These are phyloP conservation scores for Eustoma russellianum DNA, from an alignment of 257 asterid genomes.

Conservation along the genomic window DNA sequence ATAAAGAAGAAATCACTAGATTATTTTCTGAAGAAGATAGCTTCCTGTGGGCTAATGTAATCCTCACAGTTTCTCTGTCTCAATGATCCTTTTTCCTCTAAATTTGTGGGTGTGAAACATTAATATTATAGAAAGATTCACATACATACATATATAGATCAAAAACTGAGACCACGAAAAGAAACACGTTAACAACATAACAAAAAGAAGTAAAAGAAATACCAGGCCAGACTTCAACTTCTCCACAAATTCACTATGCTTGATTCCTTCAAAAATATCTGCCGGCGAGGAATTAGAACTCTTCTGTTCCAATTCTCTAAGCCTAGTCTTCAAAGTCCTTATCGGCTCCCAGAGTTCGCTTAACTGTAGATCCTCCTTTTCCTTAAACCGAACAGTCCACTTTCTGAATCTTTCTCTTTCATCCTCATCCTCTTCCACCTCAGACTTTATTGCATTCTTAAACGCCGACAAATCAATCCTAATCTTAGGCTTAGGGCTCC, in stretches of 20 bases:
- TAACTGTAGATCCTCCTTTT: conserved; percentile 51
- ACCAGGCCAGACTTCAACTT: conserved; percentile 93
- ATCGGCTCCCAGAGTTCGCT: conserved; percentile 82
- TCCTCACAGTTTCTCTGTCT: too few relatives aligned
- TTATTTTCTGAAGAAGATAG: too few relatives aligned
- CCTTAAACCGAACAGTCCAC: conserved; percentile 50
- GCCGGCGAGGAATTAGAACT: conserved; percentile 34
- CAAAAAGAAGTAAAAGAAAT: conserved; percentile 4
- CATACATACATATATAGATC: neutral
- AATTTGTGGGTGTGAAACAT: too few relatives aligned
- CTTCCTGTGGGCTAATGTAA: too few relatives aligned
- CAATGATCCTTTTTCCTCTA: too few relatives aligned
- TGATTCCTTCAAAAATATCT: conserved; percentile 78
- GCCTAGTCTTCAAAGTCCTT: conserved; percentile 55
- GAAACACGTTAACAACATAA: too few relatives aligned
- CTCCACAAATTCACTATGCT: conserved; percentile 81
- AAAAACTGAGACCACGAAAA: neutral
- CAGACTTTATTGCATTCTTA: conserved; percentile 70
- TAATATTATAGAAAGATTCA: too few relatives aligned
- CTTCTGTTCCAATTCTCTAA: conserved; percentile 74
- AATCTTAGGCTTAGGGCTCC: conserved; percentile 45
- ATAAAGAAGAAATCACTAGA: too few relatives aligned
- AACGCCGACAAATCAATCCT: conserved; percentile 66
- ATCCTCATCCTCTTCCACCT: conserved; percentile 52
- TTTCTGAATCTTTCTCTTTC: conserved; percentile 32